Base-by-base conservation (phyloP, 768 basidiomycete species). In the Boletus edulis region DNA sequence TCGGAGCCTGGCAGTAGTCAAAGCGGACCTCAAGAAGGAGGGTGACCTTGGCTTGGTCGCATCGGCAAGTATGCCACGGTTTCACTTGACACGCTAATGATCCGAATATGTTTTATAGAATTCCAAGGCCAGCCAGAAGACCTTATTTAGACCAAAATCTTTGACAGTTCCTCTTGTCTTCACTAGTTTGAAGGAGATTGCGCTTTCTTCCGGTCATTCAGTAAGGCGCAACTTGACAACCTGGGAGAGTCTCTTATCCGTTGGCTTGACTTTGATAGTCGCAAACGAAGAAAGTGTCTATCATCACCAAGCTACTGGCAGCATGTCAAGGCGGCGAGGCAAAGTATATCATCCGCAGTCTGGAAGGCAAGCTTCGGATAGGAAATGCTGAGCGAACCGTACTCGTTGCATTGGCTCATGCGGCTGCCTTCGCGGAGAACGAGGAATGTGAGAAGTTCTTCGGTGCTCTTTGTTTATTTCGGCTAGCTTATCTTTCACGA, bases 311-410 rank as follows among this genome's bases (percentile, higher is more conserved):
- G 67, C 80, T 99, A 3, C 79, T 99, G 3, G 94, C 95, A 4
- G 87, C 93, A 1, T 98, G 95, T 68, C 87, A 91, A 64, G 92
- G 86, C 55, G 75, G 82, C 31, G 97, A 99, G 73, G 95, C 97
- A 22, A 98, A 98, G 68, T 99, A 95, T 69, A 91, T 98, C 61
- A 87, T 98, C 35, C 87, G 96, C 39, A 94, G 91, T 67, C 75
- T 98, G 59, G 95, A 98, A 74, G 97, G 97, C 56, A 99, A 99
- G 71, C 81, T 99, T 37, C 84, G 97, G 14, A 98, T 99, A 67
- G 93, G 97, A 40, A 89, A 98, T 67, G 97, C 97, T 8, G 97
- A 98, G 69, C 87, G 92, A 51, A 95, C 94, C 0, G 87, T 97
- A n/a, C 77, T 98, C 43, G 89, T 96, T 35, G 89, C 94, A n/a